A percentile compares a stretch with the other conserved stretches of the same genome.
Evolutionary conservation across 371 early-diverging fungal genomes (phyloP).

Genomic region (Vittaforma corneae): DNA sequence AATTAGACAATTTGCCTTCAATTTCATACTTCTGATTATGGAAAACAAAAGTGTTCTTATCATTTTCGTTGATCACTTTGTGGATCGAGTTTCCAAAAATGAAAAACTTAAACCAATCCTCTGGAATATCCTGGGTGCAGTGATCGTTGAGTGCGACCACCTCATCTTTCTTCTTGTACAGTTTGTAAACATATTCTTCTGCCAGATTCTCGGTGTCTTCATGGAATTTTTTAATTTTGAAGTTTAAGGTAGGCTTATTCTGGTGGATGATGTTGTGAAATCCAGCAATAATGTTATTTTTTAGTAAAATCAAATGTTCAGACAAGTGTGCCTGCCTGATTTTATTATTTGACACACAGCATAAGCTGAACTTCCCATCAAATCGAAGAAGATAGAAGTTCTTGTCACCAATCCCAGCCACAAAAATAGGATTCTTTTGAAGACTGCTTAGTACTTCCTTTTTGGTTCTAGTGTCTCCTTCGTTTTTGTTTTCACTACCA

Average conservation of each 20-base stretch:
- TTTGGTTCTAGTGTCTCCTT: no score
- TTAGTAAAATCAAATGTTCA: constrained; percentile 19
- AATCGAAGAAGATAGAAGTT: constrained; percentile 31
- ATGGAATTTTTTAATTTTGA: constrained; percentile 3
- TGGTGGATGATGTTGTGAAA: constrained; percentile 13
- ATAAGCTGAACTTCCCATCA: constrained; percentile 3
- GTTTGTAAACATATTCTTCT: constrained; percentile 29
- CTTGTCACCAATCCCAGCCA: constrained; percentile 19
- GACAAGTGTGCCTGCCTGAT: constrained; percentile 15
- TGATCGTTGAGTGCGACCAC: constrained; percentile 2
- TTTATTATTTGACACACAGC: constrained; percentile 1
- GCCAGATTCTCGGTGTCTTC: constrained; percentile 5
- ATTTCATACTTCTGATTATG: constrained; percentile 28
- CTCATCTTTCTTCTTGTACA: background rate
- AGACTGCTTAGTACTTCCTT: no score
- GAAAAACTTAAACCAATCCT: constrained; percentile 3
- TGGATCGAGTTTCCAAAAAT: constrained; percentile 22
- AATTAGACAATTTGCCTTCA: constrained; percentile 26
- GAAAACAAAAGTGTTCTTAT: constrained; percentile 27
- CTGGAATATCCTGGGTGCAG: background rate
- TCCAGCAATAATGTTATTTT: constrained; percentile 16
- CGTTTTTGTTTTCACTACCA: background rate
- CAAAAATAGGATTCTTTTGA: background rate
- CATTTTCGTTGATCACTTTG: constrained; percentile 25
- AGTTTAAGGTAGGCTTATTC: background rate